These are phyloP conservation scores for Oehlia diaphana DNA, from an alignment of 192 early-diverging fungal species.

Conservation along the genomic window DNA sequence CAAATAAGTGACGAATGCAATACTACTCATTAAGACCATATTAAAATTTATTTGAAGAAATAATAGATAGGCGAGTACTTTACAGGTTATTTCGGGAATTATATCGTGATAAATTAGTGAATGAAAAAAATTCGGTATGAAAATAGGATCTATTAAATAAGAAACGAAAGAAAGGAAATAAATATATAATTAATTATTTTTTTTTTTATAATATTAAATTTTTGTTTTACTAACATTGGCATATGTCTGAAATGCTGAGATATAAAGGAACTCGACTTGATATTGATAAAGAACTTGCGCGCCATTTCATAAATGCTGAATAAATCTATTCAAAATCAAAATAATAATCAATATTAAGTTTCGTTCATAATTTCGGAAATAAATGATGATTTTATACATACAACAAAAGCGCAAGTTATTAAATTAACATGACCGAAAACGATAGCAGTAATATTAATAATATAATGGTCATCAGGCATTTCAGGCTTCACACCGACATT, in stretches of 20 bases:
- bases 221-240: background rate
- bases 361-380: too few species aligned
- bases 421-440: too few species aligned
- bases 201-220: background rate
- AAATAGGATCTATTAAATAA: background rate
- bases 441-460: too few species aligned
- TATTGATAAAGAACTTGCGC: background rate
- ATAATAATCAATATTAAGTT: background rate
- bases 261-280: slow-evolving; percentile 8
- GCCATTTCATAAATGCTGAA: background rate
- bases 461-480: too few species aligned
- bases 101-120: background rate
- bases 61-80: background rate
- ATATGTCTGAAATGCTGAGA: background rate
- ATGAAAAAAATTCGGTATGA: slow-evolving; percentile 19
- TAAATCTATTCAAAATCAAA: background rate
- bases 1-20: slow-evolving; percentile 12
- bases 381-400: too few species aligned
- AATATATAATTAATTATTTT: too few species aligned
- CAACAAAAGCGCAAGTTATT: too few species aligned
- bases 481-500: too few species aligned
- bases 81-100: background rate
- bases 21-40: slow-evolving; percentile 4
- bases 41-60: background rate
- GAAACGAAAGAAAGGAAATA: background rate